Evolutionary conservation across 352 stramenopile species (phyloP).

Genomic region (Lagenidium sp.): DNA sequence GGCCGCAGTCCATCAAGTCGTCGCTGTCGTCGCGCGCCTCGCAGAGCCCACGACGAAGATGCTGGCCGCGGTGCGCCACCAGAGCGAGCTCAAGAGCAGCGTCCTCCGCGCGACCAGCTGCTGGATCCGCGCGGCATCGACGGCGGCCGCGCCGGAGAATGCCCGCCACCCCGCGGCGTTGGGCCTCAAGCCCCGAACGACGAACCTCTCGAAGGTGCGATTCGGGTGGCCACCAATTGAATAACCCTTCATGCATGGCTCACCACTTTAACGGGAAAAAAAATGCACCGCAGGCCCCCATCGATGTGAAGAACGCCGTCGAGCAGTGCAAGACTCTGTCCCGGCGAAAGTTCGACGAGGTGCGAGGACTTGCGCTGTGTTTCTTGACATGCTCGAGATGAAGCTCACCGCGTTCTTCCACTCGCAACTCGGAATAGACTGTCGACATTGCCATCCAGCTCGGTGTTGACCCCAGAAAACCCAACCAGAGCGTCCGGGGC

Average conservation of each 20-base stretch:
- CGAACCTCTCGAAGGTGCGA: conserved; percentile 37
- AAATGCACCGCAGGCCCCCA: conserved; percentile 36
- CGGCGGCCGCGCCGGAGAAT: conserved; percentile 8
- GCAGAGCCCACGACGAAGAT: conserved; percentile 12
- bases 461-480: conserved; percentile 80
- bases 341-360: conserved; percentile 80
- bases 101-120: conserved; percentile 22
- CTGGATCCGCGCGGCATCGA: conserved; percentile 38
- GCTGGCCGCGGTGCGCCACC: conserved; percentile 14
- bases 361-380: conserved; percentile 8
- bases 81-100: conserved; percentile 17
- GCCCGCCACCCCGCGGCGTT: conserved; percentile 58
- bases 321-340: conserved; percentile 44
- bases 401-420: conserved; percentile 1
- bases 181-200: conserved; percentile 47
- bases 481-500: conserved; percentile 83
- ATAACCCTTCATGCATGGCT: too few species aligned
- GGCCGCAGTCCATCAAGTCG: conserved; percentile 10
- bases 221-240: too few species aligned
- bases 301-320: conserved; percentile 55
- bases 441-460: conserved; percentile 81
- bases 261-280: too few species aligned
- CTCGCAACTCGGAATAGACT: too few species aligned
- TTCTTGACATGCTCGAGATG: neutral
- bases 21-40: neutral